phyloP scores from a whole-genome alignment of 768 basidiomycete species.

The Coprinopsis marcescibilis region DNA sequence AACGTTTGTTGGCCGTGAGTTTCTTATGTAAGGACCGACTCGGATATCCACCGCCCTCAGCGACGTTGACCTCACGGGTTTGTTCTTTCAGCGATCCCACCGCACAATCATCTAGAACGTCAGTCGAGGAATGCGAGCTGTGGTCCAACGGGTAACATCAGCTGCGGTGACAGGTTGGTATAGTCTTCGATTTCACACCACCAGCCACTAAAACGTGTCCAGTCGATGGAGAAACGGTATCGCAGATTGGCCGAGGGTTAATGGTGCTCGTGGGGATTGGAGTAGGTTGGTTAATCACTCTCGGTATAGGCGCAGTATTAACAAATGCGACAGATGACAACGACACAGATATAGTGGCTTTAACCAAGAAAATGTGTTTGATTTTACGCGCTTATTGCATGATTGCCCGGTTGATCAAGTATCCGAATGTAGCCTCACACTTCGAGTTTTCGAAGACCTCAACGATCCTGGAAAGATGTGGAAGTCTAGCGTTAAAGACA shows the following conservation, averaged over 20 bases:
- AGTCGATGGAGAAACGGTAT: constrained; percentile 80
- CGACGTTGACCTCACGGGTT: too few relatives aligned
- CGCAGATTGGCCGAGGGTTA: constrained; percentile 76
- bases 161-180: constrained; percentile 77
- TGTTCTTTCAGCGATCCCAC: too few relatives aligned
- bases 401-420: constrained; percentile 4
- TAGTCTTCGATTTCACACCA: not conserved
- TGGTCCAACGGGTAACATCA: constrained; percentile 76
- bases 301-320: constrained; percentile 7
- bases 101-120: too few relatives aligned
- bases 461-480: constrained; percentile 60
- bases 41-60: too few relatives aligned
- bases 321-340: constrained; percentile 61
- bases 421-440: constrained; percentile 45
- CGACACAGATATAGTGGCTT: constrained; percentile 56
- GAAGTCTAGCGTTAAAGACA: constrained; percentile 84
- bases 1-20: not conserved
- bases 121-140: constrained; percentile 93
- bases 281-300: constrained; percentile 43
- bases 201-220: constrained; percentile 4
- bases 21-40: constrained; percentile 2
- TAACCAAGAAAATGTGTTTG: constrained; percentile 81
- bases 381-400: not conserved
- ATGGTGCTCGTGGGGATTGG: constrained; percentile 92
- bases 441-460: constrained; percentile 68